Percentiles rank a stretch among this genome's conserved stretches.
phyloP scores from a whole-genome alignment of 1,284 basidiomycete genomes.

The Pseudozyma pruni region DNA sequence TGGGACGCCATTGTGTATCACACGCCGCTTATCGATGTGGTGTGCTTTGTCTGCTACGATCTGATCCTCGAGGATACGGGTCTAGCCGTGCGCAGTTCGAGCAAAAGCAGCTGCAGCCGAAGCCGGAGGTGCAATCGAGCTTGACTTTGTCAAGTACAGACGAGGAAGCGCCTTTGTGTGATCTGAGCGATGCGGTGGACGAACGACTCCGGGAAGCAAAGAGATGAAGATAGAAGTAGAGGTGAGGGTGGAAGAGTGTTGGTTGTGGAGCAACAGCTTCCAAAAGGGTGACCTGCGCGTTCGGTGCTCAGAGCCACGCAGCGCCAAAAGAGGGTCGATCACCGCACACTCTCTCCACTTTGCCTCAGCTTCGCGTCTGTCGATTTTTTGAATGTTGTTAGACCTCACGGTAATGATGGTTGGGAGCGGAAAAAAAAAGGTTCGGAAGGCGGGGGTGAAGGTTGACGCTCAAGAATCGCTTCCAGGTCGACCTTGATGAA shows the following conservation, averaged over 20 bases:
- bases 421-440: not conserved
- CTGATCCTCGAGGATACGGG: not conserved
- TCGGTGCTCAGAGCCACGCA: conserved; percentile 13
- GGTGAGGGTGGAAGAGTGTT: conserved; percentile 1
- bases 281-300: conserved; percentile 27
- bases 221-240: not conserved
- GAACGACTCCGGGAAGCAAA: not conserved
- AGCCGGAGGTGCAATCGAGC: too few species aligned
- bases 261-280: conserved; percentile 5
- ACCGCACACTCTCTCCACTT: conserved; percentile 16
- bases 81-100: too few species aligned
- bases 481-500: too few species aligned
- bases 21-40: not conserved
- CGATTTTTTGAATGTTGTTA: not conserved
- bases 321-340: conserved; percentile 14
- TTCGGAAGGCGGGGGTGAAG: conserved; percentile 1
- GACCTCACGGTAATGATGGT: not conserved
- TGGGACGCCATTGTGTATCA: conserved; percentile 84
- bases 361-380: not conserved
- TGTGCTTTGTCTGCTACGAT: not conserved
- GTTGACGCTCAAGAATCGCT: too few species aligned
- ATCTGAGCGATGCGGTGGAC: not conserved
- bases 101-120: not conserved
- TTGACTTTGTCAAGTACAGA: too few species aligned
- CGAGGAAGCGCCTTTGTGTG: too few species aligned